Evolutionary conservation across 495 filamentous ascomycete genomes (phyloP).

Genomic region (Staphylotrichum longicolle): DNA sequence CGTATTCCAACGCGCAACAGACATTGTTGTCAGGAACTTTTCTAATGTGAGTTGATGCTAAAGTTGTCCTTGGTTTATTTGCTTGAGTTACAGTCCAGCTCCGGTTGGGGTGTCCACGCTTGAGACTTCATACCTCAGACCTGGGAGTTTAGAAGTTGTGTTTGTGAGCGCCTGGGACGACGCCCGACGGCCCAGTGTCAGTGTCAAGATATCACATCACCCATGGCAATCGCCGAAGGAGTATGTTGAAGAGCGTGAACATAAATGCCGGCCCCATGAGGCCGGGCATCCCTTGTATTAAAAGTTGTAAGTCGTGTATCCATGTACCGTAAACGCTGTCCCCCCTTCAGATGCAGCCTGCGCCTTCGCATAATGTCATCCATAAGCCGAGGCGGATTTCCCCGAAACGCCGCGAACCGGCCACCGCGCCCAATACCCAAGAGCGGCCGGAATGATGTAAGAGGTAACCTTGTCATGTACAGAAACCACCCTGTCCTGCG

Average conservation of each 20-base stretch:
- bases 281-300: conserved; percentile 25
- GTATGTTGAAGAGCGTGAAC: conserved; percentile 10
- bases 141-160: too few species aligned
- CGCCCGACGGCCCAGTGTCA: too few species aligned
- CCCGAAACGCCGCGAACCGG: conserved; percentile 19
- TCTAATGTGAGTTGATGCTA: too few species aligned
- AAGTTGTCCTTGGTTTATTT: too few species aligned
- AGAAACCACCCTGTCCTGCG: conserved; percentile 22
- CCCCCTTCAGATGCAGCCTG: conserved; percentile 27
- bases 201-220: too few species aligned
- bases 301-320: conserved; percentile 31
- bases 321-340: conserved; percentile 23
- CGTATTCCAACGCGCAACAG: too few species aligned
- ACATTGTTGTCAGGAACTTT: too few species aligned
- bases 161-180: too few species aligned
- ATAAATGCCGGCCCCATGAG: conserved; percentile 15
- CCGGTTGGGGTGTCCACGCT: too few species aligned
- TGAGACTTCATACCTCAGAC: too few species aligned
- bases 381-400: conserved; percentile 17
- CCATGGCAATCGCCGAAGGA: too few species aligned
- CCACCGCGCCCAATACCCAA: conserved; percentile 31
- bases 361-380: conserved; percentile 30
- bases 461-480: conserved; percentile 32
- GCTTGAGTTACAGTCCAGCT: too few species aligned
- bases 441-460: conserved; percentile 23